A percentile compares a stretch with the other conserved stretches of the same genome.
phyloP scores from a whole-genome alignment of 129 eudicot species.

The Mikania micrantha region DNA sequence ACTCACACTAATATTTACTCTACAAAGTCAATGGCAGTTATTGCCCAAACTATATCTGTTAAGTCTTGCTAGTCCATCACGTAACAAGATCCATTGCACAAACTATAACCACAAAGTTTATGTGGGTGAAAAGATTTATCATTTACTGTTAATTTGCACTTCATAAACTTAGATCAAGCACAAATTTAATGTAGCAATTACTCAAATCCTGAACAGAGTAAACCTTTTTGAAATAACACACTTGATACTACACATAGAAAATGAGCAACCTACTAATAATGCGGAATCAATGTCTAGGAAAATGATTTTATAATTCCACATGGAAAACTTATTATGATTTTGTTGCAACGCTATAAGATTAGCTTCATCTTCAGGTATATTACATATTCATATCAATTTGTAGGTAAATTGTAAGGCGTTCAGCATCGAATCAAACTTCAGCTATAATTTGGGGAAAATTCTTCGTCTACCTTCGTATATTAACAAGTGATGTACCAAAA shows the following conservation, averaged over 20 bases:
- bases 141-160: not conserved
- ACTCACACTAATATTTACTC: not conserved
- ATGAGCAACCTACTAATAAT: too few species aligned
- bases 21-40: not conserved
- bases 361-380: not conserved
- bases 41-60: not conserved
- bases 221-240: not conserved
- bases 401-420: not conserved
- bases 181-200: conserved; percentile 2
- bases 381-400: not conserved
- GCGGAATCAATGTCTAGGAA: not conserved
- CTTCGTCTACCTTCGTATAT: not conserved
- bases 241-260: too few species aligned
- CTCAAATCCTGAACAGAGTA: not conserved
- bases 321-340: not conserved
- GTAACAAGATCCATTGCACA: not conserved
- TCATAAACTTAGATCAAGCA: not conserved
- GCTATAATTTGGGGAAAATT: conserved; percentile 1
- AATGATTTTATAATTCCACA: not conserved
- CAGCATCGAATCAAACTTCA: not conserved
- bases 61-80: not conserved
- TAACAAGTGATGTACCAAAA: not conserved
- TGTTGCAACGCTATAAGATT: not conserved
- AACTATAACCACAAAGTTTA: not conserved
- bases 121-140: not conserved